Evolutionary conservation across 208 protist species (phyloP).

Genomic region (Phytomonas sp.): DNA sequence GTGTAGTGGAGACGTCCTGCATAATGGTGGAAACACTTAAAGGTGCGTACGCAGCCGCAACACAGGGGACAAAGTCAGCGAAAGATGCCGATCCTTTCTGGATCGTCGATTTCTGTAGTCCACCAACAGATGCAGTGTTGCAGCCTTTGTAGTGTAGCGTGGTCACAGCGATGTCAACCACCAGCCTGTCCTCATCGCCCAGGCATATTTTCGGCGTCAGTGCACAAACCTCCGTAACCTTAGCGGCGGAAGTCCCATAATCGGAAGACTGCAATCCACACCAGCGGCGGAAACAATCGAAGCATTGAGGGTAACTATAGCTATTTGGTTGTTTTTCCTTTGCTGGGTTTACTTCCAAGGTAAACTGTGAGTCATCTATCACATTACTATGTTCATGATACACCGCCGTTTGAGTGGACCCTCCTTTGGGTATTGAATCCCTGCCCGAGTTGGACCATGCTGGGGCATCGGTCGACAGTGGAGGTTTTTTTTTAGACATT

Average conservation of each 20-base stretch:
- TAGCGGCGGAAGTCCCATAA: neutral
- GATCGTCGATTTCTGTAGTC: too few relatives aligned
- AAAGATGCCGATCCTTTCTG: neutral
- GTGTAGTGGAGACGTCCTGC: neutral
- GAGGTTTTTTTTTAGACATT: neutral
- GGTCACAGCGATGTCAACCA: slow-evolving; percentile 14
- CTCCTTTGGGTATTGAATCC: neutral
- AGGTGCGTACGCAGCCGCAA: neutral
- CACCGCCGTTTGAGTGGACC: neutral
- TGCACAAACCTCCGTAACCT: slow-evolving; percentile 9
- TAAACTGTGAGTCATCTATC: neutral
- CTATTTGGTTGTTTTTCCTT: neutral
- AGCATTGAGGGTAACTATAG: neutral
- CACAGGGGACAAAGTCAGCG: neutral
- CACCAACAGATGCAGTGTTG: too few relatives aligned
- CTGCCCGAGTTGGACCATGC: neutral
- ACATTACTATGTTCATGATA: neutral
- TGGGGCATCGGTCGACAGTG: neutral
- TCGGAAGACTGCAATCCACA: neutral
- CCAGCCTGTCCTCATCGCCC: slow-evolving; percentile 10
- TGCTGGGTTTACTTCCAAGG: neutral
- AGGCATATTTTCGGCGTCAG: slow-evolving; percentile 11
- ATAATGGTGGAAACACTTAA: neutral
- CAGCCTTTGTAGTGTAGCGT: neutral
- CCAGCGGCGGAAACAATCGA: neutral